phyloP scores from a whole-genome alignment of 2,329 filamentous ascomycete species.

The Fusarium lyarnte region DNA sequence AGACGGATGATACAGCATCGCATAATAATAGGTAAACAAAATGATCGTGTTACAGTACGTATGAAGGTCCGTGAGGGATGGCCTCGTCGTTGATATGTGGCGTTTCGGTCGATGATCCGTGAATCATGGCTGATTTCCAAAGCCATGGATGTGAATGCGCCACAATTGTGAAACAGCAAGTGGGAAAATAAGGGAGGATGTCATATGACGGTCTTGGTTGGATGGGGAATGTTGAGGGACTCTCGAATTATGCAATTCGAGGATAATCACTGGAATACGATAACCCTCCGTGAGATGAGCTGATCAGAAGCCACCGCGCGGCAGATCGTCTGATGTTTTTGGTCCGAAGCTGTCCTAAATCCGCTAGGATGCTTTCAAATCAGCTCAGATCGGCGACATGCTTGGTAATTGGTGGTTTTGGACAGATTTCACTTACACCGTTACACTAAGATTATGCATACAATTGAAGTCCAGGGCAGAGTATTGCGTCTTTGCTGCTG shows the following conservation, averaged over 20 bases:
- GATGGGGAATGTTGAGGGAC: neutral
- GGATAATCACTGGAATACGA: neutral
- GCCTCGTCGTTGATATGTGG: neutral
- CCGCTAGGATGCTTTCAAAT: constrained; percentile 27
- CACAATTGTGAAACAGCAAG: constrained; percentile 22
- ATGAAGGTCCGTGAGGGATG: neutral
- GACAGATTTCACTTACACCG: constrained; percentile 30
- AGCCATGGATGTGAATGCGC: constrained; percentile 1
- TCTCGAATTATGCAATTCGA: neutral
- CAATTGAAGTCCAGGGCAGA: neutral
- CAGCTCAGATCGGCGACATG: constrained; percentile 17
- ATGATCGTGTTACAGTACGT: constrained; percentile 1
- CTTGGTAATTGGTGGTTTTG: constrained; percentile 25
- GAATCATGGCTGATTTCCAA: constrained; percentile 14
- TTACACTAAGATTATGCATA: neutral
- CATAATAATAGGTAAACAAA: constrained; percentile 15
- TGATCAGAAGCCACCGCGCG: neutral
- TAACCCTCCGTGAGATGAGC: neutral
- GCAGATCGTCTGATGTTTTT: constrained; percentile 27
- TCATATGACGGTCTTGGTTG: constrained; percentile 17
- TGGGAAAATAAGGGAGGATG: constrained; percentile 5
- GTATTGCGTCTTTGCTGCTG: neutral
- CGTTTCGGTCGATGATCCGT: neutral
- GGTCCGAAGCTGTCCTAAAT: constrained; percentile 3
- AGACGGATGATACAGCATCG: constrained; percentile 16